phyloP scores from a whole-genome alignment of 139 green algal species.

The Tetradesmus lagerheimii region DNA sequence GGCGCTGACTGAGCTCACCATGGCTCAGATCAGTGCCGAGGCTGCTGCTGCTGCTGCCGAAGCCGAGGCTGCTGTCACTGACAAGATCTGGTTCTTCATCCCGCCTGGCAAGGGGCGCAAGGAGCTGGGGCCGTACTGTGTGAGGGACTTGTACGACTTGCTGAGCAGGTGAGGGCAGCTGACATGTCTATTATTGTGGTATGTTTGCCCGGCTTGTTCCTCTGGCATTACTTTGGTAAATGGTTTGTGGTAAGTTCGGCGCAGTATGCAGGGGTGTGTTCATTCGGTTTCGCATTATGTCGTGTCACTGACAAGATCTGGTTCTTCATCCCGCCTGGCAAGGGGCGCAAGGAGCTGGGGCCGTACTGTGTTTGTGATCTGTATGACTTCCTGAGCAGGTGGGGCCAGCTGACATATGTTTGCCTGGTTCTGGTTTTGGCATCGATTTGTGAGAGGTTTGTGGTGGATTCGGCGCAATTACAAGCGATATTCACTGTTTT shows the following conservation, averaged over 20 bases:
- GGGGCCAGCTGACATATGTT: too few species aligned
- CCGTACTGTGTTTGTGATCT: not conserved
- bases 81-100: constrained; percentile 36
- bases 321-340: constrained; percentile 16
- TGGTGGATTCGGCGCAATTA: too few species aligned
- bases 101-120: not conserved
- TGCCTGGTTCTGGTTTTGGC: too few species aligned
- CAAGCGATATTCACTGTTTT: too few species aligned
- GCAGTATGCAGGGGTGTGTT: too few species aligned
- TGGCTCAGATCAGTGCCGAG: constrained; percentile 9
- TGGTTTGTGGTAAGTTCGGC: too few species aligned
- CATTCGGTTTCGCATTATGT: too few species aligned
- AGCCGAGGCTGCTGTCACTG: constrained; percentile 16
- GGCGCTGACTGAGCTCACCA: not conserved
- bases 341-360: not conserved
- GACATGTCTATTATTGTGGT: too few species aligned
- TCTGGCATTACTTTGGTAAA: too few species aligned
- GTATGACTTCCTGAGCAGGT: not conserved
- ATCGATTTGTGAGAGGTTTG: too few species aligned
- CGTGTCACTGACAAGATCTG: constrained; percentile 30
- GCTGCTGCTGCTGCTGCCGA: constrained; percentile 21
- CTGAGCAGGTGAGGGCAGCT: too few species aligned
- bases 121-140: not conserved
- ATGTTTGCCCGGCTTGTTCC: too few species aligned
- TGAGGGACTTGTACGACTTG: not conserved